Conservation (phyloP, 2,329 filamentous ascomycete species). For the Penicillium italicum region DNA sequence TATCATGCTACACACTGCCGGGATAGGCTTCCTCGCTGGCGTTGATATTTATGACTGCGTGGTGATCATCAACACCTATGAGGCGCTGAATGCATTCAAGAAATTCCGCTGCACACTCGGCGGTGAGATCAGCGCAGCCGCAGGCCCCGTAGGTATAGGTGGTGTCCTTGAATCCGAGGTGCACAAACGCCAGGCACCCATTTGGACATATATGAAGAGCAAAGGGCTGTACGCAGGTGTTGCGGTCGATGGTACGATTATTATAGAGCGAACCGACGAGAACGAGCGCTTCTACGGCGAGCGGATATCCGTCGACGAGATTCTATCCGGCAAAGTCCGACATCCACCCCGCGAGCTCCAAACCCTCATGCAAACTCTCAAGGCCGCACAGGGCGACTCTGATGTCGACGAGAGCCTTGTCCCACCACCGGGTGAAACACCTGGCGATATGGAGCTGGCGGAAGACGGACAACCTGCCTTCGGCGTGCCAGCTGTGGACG, state of each 20-base stretch:
- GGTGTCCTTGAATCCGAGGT: constrained; percentile 67
- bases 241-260: constrained; percentile 79
- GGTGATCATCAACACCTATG: constrained; percentile 81
- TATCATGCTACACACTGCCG: constrained; percentile 84
- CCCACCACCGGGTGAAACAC: constrained; percentile 64
- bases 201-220: constrained; percentile 86
- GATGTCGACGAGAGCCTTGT: constrained; percentile 69
- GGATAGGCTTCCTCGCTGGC: constrained; percentile 82
- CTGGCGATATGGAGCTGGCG: constrained; percentile 66
- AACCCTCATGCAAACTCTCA: constrained; percentile 75
- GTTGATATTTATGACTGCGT: constrained; percentile 97
- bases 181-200: constrained; percentile 64
- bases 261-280: constrained; percentile 82
- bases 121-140: constrained; percentile 71
- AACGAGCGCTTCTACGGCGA: constrained; percentile 83
- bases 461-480: constrained; percentile 49
- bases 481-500: constrained; percentile 72
- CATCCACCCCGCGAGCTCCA: constrained; percentile 55
- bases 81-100: constrained; percentile 80
- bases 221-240: constrained; percentile 84
- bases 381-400: constrained; percentile 76
- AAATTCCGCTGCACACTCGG: constrained; percentile 75
- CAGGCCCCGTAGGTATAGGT: constrained; percentile 74
- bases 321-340: constrained; percentile 58
- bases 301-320: constrained; percentile 58